Conservation (phyloP, 345 rosid genomes). For the Cardamine resedifolia region DNA sequence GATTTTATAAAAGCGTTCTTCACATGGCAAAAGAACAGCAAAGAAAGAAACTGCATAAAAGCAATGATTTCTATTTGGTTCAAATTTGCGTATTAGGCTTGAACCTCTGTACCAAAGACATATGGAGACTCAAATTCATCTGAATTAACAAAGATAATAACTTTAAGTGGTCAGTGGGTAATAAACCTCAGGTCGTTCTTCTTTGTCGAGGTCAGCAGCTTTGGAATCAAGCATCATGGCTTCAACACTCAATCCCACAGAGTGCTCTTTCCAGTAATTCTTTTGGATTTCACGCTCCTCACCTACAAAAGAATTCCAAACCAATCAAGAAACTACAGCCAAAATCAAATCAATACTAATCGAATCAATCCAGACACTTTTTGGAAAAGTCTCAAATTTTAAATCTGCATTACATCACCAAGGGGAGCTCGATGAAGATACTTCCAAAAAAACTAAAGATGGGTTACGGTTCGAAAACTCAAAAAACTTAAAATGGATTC, state of each 20-base stretch:
- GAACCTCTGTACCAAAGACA: neutral
- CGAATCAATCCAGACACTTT: neutral
- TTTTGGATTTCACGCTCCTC: constrained; percentile 66
- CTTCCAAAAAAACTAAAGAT: too few species aligned
- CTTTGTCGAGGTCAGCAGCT: constrained; percentile 86
- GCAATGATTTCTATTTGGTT: neutral
- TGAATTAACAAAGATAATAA: neutral
- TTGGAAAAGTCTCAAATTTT: neutral
- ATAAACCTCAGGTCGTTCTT: constrained; percentile 87
- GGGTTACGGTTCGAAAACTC: too few species aligned
- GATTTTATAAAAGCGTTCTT: neutral
- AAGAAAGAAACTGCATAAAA: neutral
- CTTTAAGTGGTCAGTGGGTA: neutral
- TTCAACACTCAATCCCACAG: constrained; percentile 63
- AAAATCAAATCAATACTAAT: neutral
- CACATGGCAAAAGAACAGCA: neutral
- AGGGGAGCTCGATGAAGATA: too few species aligned
- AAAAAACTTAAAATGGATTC: neutral
- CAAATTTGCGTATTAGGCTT: too few species aligned
- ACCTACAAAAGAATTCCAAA: constrained; percentile 31
- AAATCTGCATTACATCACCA: constrained; percentile 7
- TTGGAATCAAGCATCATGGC: constrained; percentile 93
- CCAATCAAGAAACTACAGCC: neutral
- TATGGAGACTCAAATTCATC: neutral
- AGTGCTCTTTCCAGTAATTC: constrained; percentile 83